Evolutionary conservation across 257 asterid genomes (phyloP).

Genomic region (Plectranthus barbatus): DNA sequence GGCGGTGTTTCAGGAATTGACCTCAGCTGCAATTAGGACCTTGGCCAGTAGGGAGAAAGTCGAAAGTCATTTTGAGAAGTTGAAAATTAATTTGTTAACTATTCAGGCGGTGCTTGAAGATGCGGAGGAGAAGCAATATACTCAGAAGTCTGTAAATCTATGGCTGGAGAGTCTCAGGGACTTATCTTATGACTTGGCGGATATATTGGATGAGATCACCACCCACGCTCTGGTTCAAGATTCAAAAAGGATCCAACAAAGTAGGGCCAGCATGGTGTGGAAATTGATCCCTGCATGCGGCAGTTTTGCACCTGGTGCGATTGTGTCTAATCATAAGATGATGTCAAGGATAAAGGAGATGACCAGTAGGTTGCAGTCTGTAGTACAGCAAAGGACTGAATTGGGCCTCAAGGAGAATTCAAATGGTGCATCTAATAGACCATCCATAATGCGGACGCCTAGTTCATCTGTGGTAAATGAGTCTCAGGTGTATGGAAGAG

Average conservation of each 20-base stretch:
- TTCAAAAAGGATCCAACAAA: slow-evolving; percentile 18
- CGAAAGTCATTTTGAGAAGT: slow-evolving; percentile 33
- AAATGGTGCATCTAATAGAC: slow-evolving; percentile 16
- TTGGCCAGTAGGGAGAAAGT: slow-evolving; percentile 51
- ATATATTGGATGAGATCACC: slow-evolving; percentile 52
- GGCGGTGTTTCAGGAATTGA: slow-evolving; percentile 43
- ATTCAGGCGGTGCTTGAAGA: slow-evolving; percentile 44
- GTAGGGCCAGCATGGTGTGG: slow-evolving; percentile 24
- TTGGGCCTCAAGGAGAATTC: slow-evolving; percentile 28
- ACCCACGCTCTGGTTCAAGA: slow-evolving; percentile 33
- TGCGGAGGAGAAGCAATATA: slow-evolving; percentile 61
- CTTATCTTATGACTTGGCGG: slow-evolving; percentile 63
- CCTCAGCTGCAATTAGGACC: slow-evolving; percentile 24
- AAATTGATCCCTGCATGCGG: slow-evolving; percentile 37
- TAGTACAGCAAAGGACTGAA: slow-evolving; percentile 27
- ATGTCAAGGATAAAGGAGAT: slow-evolving; percentile 39
- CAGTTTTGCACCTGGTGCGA: slow-evolving; percentile 28
- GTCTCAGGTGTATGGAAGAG: slow-evolving; percentile 53
- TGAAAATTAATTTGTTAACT: slow-evolving; percentile 6
- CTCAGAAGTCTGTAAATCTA: slow-evolving; percentile 20
- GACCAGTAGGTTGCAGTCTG: slow-evolving; percentile 19
- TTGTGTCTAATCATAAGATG: slow-evolving; percentile 31
- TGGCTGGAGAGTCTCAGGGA: slow-evolving; percentile 57
- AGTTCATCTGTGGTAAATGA: slow-evolving; percentile 49
- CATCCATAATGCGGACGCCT: slow-evolving; percentile 23